These are phyloP conservation scores for Tolypocladium sp. DNA, from an alignment of 2,329 filamentous ascomycete genomes.

Conservation along the genomic window DNA sequence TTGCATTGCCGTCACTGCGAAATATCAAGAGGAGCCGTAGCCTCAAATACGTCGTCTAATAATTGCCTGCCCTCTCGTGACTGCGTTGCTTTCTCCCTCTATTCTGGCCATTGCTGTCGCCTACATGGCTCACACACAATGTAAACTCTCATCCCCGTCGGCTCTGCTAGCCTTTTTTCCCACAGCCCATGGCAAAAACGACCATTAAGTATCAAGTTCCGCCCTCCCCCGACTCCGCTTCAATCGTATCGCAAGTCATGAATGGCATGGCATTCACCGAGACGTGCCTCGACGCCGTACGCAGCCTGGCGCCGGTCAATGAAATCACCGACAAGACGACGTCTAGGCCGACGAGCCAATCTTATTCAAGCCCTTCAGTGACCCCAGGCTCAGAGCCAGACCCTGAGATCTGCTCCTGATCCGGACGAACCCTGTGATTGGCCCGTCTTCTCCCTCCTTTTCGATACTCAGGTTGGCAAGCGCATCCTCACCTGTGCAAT, in stretches of 20 bases:
- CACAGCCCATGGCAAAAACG: background rate
- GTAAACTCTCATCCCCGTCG: background rate
- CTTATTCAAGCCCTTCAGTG: slow-evolving; percentile 89
- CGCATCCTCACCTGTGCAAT: slow-evolving; percentile 80
- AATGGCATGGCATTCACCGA: background rate
- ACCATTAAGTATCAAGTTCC: background rate
- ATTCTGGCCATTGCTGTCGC: background rate
- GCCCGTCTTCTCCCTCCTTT: slow-evolving; percentile 90
- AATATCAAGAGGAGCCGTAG: background rate
- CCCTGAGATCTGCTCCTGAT: slow-evolving; percentile 97
- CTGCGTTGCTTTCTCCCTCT: background rate
- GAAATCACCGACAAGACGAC: background rate
- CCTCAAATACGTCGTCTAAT: background rate
- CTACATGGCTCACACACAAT: background rate
- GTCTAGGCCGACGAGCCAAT: slow-evolving; percentile 34
- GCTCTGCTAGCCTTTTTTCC: background rate
- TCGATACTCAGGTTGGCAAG: slow-evolving; percentile 96
- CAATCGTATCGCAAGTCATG: background rate
- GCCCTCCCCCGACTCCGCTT: background rate
- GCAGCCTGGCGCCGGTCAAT: background rate
- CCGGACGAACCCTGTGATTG: slow-evolving; percentile 92
- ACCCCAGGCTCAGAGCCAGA: slow-evolving; percentile 84
- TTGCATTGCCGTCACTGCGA: background rate
- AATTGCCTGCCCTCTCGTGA: background rate
- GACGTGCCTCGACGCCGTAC: background rate